These are phyloP conservation scores for Solanum hybrid DNA, from an alignment of 305 asterid species.

Conservation along the genomic window DNA sequence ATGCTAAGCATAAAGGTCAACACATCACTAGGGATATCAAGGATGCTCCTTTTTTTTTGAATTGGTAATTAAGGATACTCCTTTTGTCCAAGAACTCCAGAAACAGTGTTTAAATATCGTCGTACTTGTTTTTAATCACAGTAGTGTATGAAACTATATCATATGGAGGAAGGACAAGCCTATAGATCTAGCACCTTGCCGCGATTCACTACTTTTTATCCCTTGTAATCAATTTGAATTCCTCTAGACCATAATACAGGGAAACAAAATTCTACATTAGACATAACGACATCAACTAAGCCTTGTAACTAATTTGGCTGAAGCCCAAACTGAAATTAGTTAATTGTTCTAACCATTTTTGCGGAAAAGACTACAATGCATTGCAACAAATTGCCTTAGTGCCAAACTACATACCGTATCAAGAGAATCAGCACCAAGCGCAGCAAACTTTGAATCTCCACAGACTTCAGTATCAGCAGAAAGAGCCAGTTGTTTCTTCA, in stretches of 20 bases:
- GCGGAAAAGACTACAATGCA: not conserved
- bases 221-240: not conserved
- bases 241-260: not conserved
- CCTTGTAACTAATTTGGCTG: not conserved
- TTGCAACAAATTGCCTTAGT: not conserved
- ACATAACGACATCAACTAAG: not conserved
- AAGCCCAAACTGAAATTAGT: not conserved
- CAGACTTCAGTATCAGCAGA: slow-evolving; percentile 42
- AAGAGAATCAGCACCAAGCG: slow-evolving; percentile 96
- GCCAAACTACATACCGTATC: slow-evolving; percentile 60
- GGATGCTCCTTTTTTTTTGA: not conserved
- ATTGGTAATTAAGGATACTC: not conserved
- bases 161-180: not conserved
- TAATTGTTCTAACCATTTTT: not conserved
- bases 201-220: not conserved
- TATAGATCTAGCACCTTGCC: not conserved
- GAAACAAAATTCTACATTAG: not conserved
- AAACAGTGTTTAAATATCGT: not conserved
- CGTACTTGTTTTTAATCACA: not conserved
- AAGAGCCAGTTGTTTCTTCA: slow-evolving; percentile 93
- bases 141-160: not conserved
- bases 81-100: not conserved
- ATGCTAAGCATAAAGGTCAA: not conserved
- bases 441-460: slow-evolving; percentile 65
- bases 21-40: not conserved